A percentile compares a stretch with the other conserved stretches of the same genome.
Evolutionary conservation across 768 basidiomycete genomes (phyloP).

Genomic region (Tulasnella sp.): DNA sequence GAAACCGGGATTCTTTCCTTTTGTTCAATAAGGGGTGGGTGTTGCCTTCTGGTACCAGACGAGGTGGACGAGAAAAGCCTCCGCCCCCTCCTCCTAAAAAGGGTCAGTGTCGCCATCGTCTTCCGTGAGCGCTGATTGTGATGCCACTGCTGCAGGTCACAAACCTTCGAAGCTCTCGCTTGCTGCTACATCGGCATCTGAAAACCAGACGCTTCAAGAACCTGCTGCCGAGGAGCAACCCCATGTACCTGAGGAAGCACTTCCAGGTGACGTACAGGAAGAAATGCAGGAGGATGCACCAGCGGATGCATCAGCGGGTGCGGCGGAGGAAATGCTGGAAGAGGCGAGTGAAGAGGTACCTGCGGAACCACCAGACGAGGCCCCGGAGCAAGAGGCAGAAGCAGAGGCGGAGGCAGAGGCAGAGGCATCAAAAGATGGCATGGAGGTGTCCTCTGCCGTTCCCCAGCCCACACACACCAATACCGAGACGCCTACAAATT

Average conservation of each 20-base stretch:
- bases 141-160: not conserved
- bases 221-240: not conserved
- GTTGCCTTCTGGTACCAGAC: constrained; percentile 55
- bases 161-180: constrained; percentile 17
- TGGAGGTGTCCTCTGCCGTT: not conserved
- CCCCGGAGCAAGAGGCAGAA: not conserved
- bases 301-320: not conserved
- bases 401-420: not conserved
- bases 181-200: constrained; percentile 12
- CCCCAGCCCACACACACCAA: not conserved
- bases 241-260: not conserved
- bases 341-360: not conserved
- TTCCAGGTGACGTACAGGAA: not conserved
- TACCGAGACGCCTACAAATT: too few relatives aligned
- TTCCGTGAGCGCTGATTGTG: constrained; percentile 19
- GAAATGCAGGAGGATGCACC: not conserved
- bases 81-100: constrained; percentile 36
- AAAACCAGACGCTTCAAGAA: constrained; percentile 16
- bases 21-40: constrained; percentile 86
- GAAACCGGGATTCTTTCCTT: constrained; percentile 58
- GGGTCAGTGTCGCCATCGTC: constrained; percentile 26
- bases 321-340: not conserved
- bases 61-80: constrained; percentile 35
- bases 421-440: too few relatives aligned
- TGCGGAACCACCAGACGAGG: not conserved